These are phyloP conservation scores for Arthrobotrys iridis DNA, from an alignment of 2,329 filamentous ascomycete genomes.

Conservation along the genomic window DNA sequence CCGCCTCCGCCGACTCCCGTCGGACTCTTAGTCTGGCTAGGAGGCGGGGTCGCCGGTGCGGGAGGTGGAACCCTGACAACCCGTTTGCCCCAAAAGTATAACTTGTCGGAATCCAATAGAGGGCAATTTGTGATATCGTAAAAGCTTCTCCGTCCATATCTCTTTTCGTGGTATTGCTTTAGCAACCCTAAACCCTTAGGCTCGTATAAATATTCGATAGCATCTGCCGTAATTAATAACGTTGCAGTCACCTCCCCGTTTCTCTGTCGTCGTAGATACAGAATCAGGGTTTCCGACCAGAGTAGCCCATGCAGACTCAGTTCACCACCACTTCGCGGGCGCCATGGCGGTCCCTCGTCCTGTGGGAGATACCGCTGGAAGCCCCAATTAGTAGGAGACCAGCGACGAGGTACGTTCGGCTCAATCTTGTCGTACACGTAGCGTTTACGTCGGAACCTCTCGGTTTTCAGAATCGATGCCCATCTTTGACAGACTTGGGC, in stretches of 20 bases:
- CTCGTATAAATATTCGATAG: not conserved
- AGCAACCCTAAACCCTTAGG: constrained; percentile 6
- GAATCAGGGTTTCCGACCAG: constrained; percentile 16
- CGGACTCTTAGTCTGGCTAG: not conserved
- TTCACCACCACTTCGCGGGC: constrained; percentile 10
- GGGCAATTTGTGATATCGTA: constrained; percentile 32
- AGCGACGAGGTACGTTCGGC: not conserved
- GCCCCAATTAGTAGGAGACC: not conserved
- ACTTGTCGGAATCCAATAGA: constrained; percentile 12
- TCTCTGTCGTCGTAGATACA: not conserved
- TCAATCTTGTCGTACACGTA: constrained; percentile 35
- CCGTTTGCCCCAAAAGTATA: constrained; percentile 23
- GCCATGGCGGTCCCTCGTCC: constrained; percentile 33
- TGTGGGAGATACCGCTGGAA: constrained; percentile 23
- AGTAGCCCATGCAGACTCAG: constrained; percentile 27
- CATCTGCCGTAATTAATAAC: not conserved
- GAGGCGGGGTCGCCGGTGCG: not conserved
- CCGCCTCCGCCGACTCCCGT: not conserved
- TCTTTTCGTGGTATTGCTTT: constrained; percentile 21
- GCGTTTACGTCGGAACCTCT: constrained; percentile 28
- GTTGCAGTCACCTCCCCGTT: not conserved
- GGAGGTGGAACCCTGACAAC: not conserved
- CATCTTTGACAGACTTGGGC: constrained; percentile 25
- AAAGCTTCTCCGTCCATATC: constrained; percentile 11
- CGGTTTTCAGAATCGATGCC: constrained; percentile 7